Percentiles rank a stretch among this genome's conserved stretches.
phyloP scores from a whole-genome alignment of 495 filamentous ascomycete species.

The Lophium mytilinum region DNA sequence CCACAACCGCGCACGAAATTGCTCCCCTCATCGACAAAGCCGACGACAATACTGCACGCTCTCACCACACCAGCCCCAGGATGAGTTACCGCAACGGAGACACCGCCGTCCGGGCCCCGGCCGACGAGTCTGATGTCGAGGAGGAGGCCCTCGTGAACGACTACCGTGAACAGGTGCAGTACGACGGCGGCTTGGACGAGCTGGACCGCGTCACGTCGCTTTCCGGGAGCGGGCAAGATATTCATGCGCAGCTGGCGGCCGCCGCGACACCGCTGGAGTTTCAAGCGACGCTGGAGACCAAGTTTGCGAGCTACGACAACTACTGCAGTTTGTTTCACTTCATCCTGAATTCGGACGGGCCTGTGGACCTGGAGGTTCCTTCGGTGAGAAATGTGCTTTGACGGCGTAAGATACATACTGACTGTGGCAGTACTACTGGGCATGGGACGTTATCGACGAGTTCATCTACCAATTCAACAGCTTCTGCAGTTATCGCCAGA shows the following conservation, averaged over 20 bases:
- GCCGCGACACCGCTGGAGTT: constrained; percentile 94
- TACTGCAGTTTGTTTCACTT: constrained; percentile 99
- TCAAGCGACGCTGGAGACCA: constrained; percentile 85
- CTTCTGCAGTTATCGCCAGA: constrained; percentile 91
- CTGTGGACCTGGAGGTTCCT: constrained; percentile 90
- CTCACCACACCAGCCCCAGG: not conserved
- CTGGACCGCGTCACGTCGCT: constrained; percentile 50
- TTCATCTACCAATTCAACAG: constrained; percentile 99
- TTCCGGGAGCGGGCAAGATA: constrained; percentile 48
- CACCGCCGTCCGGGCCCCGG: constrained; percentile 23
- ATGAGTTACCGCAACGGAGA: constrained; percentile 11
- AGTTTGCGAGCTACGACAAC: constrained; percentile 96
- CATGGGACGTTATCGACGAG: constrained; percentile 99
- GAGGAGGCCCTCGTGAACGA: constrained; percentile 91
- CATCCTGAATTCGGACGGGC: constrained; percentile 96
- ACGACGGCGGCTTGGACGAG: constrained; percentile 75
- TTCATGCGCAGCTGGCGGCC: constrained; percentile 79
- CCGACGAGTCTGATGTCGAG: constrained; percentile 84
- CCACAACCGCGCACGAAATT: not conserved
- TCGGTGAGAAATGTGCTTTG: constrained; percentile 49
- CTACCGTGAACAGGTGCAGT: constrained; percentile 90
- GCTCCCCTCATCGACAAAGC: not conserved
- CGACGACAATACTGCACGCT: not conserved
- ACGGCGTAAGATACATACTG: not conserved
- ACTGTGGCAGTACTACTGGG: constrained; percentile 81